Conservation (phyloP, 331 rosid genomes). For the Spiraea crenata region DNA sequence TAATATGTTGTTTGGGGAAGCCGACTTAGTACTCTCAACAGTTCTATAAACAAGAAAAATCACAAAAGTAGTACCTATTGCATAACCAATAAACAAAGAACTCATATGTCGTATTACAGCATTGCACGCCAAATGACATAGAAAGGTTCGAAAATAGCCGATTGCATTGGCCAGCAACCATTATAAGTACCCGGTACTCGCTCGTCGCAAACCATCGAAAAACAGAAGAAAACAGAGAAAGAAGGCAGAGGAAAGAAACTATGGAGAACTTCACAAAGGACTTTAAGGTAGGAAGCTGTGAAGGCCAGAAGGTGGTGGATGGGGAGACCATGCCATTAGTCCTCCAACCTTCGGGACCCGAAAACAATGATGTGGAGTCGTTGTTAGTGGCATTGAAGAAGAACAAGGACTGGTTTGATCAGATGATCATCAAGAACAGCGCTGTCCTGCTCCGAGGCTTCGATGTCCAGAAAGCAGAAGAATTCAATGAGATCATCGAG, state of each 20-base stretch:
- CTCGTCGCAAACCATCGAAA: conserved; percentile 4
- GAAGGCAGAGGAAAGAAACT: background rate
- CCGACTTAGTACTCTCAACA: background rate
- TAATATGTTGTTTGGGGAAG: background rate
- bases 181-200: no score
- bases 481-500: conserved; percentile 66
- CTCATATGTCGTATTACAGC: background rate
- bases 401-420: conserved; percentile 69
- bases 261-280: conserved; percentile 62
- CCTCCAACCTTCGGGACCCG: conserved; percentile 44
- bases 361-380: conserved; percentile 40
- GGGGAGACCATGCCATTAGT: conserved; percentile 79
- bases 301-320: conserved; percentile 66
- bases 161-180: no score
- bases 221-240: conserved; percentile 18
- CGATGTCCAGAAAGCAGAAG: conserved; percentile 47
- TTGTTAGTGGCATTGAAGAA: conserved; percentile 39
- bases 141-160: background rate
- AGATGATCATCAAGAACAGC: conserved; percentile 64
- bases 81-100: background rate
- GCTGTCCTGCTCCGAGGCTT: conserved; percentile 73
- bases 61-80: background rate
- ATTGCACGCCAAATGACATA: background rate
- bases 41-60: background rate
- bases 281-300: conserved; percentile 67